Conservation (phyloP, 2,329 filamentous ascomycete genomes). For the Fusarium tanahbumbuense region DNA sequence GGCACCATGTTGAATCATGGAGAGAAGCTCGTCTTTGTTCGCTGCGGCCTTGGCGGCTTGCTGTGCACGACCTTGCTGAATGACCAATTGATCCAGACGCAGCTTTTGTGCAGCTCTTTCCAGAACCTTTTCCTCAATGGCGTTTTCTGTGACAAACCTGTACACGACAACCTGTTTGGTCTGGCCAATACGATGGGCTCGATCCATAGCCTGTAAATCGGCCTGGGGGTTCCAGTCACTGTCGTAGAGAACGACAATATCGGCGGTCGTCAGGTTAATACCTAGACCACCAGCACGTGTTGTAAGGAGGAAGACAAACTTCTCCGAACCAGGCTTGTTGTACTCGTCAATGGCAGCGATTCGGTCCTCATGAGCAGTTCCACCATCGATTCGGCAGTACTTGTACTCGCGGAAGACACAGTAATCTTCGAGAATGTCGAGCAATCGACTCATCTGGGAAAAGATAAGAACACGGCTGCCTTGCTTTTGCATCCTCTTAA, state of each 20-base stretch:
- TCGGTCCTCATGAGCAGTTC: constrained; percentile 96
- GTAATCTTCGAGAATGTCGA: constrained; percentile 98
- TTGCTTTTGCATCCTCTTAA: constrained; percentile 83
- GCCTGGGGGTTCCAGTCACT: constrained; percentile 99
- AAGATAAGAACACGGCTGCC: constrained; percentile 98
- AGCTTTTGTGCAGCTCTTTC: constrained; percentile 97
- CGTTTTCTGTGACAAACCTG: constrained; percentile 96
- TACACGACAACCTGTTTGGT: constrained; percentile 98
- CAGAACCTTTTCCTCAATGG: constrained; percentile 97
- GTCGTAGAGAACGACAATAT: constrained; percentile 96
- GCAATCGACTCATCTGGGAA: constrained; percentile 97
- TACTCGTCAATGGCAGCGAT: constrained; percentile 98
- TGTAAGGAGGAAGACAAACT: constrained; percentile 95
- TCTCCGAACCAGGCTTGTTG: constrained; percentile 94
- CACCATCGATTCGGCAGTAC: constrained; percentile 97
- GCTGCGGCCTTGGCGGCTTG: constrained; percentile 89
- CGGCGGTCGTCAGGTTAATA: constrained; percentile 94
- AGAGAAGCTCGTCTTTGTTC: constrained; percentile 94
- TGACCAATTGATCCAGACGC: constrained; percentile 94
- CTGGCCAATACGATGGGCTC: constrained; percentile 97
- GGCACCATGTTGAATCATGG: constrained; percentile 99
- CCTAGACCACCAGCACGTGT: constrained; percentile 95
- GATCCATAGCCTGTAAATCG: constrained; percentile 98
- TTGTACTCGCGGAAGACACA: constrained; percentile 95
- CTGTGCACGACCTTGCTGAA: constrained; percentile 95